phyloP scores from a whole-genome alignment of 2,329 filamentous ascomycete species.

The Sphaceloma murrayae region DNA sequence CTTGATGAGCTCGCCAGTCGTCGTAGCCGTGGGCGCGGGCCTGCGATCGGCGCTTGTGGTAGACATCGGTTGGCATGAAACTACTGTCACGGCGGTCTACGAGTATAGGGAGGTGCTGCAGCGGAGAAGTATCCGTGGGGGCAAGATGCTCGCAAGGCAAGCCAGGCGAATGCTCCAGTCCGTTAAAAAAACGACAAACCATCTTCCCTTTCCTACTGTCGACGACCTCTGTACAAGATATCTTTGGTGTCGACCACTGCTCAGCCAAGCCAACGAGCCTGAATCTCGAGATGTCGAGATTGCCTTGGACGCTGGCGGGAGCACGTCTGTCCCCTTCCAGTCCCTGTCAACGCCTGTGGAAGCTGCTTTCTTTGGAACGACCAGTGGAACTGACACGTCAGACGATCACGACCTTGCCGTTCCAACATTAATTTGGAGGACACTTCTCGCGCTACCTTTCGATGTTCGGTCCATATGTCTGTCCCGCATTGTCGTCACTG shows the following conservation, averaged over 20 bases:
- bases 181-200: conserved; percentile 26
- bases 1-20: conserved; percentile 66
- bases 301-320: conserved; percentile 34
- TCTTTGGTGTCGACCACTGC: too few relatives aligned
- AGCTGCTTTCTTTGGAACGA: conserved; percentile 60
- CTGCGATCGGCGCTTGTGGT: conserved; percentile 77
- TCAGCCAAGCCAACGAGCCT: too few relatives aligned
- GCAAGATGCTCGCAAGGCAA: conserved; percentile 55
- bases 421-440: conserved; percentile 64
- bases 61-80: conserved; percentile 89
- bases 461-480: conserved; percentile 81
- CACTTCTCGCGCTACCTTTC: conserved; percentile 64
- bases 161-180: conserved; percentile 43
- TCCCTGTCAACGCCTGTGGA: conserved; percentile 67
- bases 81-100: conserved; percentile 73
- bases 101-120: conserved; percentile 77
- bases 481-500: conserved; percentile 77
- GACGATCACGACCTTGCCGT: conserved; percentile 83
- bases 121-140: conserved; percentile 62
- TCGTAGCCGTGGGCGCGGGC: conserved; percentile 68
- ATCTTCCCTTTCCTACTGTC: conserved; percentile 60
- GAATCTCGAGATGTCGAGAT: conserved; percentile 23
- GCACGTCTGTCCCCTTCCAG: conserved; percentile 57
- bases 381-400: conserved; percentile 47
- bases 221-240: conserved; percentile 69